These are phyloP conservation scores for Rutstroemia sp. DNA, from an alignment of 2,329 filamentous ascomycete species.

Conservation along the genomic window DNA sequence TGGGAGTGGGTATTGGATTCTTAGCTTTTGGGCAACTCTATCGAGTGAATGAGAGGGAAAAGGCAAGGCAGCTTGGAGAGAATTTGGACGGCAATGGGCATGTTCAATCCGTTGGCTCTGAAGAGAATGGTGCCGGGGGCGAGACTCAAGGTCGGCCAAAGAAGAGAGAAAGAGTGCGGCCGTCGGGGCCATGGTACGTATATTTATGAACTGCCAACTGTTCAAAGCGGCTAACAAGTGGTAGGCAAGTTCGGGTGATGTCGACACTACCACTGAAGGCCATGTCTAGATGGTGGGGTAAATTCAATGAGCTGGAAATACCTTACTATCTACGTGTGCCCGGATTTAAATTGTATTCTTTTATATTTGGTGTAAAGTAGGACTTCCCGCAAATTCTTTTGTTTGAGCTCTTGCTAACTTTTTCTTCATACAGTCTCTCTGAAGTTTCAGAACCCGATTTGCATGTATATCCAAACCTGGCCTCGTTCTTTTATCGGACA, in stretches of 20 bases:
- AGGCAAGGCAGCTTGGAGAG: conserved; percentile 32
- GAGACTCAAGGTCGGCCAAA: conserved; percentile 36
- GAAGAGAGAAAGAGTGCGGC: conserved; percentile 51
- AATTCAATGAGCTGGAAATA: conserved; percentile 65
- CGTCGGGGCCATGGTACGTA: conserved; percentile 56
- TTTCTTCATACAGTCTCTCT: conserved; percentile 48
- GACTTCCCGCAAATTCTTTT: conserved; percentile 11
- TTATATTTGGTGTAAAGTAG: conserved; percentile 64
- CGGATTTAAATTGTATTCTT: conserved; percentile 68
- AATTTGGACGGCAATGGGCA: conserved; percentile 32
- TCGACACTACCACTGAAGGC: conserved; percentile 67
- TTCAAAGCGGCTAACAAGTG: conserved; percentile 12
- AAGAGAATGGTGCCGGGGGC: conserved; percentile 31
- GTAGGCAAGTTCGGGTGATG: conserved; percentile 64
- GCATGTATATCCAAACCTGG: conserved; percentile 83
- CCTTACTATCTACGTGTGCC: conserved; percentile 64
- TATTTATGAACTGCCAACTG: neutral
- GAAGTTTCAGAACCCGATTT: conserved; percentile 87
- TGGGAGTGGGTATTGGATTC: conserved; percentile 60
- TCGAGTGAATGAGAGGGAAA: conserved; percentile 46
- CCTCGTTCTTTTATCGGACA: conserved; percentile 93
- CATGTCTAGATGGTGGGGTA: conserved; percentile 63
- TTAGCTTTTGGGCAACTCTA: conserved; percentile 59
- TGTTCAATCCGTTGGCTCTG: conserved; percentile 19
- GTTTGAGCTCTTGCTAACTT: conserved; percentile 14